Evolutionary conservation across 306 rosid genomes (phyloP).

Genomic region (Rubus idaeus): DNA sequence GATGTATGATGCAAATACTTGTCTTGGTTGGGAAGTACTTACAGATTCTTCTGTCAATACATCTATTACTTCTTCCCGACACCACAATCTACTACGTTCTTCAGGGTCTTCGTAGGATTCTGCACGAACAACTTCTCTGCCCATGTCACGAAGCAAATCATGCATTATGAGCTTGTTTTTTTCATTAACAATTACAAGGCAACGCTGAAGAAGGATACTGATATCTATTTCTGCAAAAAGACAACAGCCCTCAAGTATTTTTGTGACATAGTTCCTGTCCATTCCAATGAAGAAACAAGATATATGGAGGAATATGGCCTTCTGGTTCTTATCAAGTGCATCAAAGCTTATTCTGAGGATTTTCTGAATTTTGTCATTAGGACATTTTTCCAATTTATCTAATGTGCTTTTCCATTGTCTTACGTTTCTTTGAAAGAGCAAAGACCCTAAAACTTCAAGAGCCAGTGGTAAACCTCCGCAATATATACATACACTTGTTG

Average conservation of each 20-base stretch:
- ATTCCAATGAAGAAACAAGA: too few species aligned
- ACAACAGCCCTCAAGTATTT: neutral
- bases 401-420: neutral
- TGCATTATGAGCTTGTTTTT: neutral
- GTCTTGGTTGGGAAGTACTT: neutral
- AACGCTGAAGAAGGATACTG: neutral
- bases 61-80: neutral
- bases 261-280: neutral
- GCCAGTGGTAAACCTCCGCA: slow-evolving; percentile 46
- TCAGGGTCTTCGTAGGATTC: neutral
- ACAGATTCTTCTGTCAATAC: neutral
- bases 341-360: too few species aligned
- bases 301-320: neutral
- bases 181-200: neutral
- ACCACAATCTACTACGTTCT: neutral
- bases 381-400: too few species aligned
- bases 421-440: slow-evolving; percentile 6
- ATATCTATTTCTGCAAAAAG: neutral
- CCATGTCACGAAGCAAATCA: neutral
- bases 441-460: slow-evolving; percentile 38
- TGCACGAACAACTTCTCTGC: neutral
- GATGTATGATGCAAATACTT: too few species aligned
- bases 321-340: neutral
- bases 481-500: neutral
- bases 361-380: too few species aligned